Evolutionary conservation across 2,329 filamentous ascomycete genomes (phyloP), one percentile per base, ranked within the genome.

Genomic region (Ceratocystis alfenasii): DNA sequence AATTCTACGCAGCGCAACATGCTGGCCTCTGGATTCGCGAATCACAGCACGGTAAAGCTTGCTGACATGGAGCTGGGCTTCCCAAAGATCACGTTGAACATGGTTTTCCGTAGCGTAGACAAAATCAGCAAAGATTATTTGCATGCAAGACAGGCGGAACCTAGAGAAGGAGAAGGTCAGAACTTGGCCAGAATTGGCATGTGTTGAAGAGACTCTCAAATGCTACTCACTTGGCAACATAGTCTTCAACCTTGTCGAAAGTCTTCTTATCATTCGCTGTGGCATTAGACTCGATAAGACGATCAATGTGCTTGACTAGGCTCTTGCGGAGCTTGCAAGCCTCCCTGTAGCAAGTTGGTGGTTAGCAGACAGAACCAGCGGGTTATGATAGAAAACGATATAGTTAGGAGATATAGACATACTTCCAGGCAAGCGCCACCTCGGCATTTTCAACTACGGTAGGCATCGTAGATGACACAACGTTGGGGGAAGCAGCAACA

Each of bases 41-140:
- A 69, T 69, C 17, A 68, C 66, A 28, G 67, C 55, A 25, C 66
- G 67, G 76, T 93, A 96, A 72, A 87, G 85, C 70, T 80, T 81
- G 73, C 94, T 95, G 74, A 95, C 85, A 70, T 83, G 82, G 68
- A 83, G 81, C 75, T 97, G 93, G 64, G 84, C 82, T 68, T 84
- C 80, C 93, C 93, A 97, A 60, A 97, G 81, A 68, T 80, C 81
- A 67, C 78, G 75, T 74, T 96, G 90, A 64, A 87, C 81, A 66
- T 84, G 81, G 69, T 85, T 80, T 69, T 79, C 77, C 68, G 78
- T 80, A 63, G 87, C 85, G 76, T 82, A 84, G 69, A 83, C 78
- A 72, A 89, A 85, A 74, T 95, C 86, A 73, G 82, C 77, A 72
- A 90, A 88, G 68, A 93, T 85, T 66, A 85, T 83, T 69, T 82